Evolutionary conservation across 2,329 filamentous ascomycete species (phyloP).

Genomic region (Trichoderma cornu-damae): DNA sequence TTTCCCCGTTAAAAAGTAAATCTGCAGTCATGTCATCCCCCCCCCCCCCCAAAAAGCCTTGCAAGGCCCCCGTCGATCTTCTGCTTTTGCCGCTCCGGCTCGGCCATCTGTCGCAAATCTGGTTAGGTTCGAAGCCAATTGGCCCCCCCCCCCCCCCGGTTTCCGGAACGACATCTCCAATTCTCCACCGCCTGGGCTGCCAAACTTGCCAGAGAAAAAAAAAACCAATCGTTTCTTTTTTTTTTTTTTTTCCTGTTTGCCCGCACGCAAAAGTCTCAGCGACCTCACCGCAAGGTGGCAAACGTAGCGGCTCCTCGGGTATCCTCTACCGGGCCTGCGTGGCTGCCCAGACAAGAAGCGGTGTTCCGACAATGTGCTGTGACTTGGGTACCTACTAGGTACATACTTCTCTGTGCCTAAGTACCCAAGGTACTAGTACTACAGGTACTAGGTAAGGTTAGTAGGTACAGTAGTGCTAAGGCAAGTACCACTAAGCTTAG

Average conservation of each 20-base stretch:
- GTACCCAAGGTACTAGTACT: not conserved
- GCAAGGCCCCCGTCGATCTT: conserved; percentile 14
- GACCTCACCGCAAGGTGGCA: not conserved
- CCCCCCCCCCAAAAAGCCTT: not conserved
- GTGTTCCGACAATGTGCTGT: not conserved
- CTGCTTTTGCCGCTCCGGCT: conserved; percentile 16
- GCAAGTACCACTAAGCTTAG: too few species aligned
- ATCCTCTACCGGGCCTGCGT: not conserved
- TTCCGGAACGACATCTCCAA: conserved; percentile 2
- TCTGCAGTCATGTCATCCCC: not conserved
- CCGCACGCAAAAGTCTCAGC: not conserved
- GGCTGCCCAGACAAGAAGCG: conserved; percentile 6
- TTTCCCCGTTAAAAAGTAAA: too few species aligned
- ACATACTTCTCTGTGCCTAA: too few species aligned
- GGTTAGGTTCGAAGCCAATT: conserved; percentile 17
- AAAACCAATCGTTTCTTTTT: too few species aligned
- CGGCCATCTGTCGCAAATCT: conserved; percentile 19
- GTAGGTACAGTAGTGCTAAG: too few species aligned
- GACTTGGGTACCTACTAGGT: too few species aligned
- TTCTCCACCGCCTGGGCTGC: not conserved
- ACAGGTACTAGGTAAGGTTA: too few species aligned
- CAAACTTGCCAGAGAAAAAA: too few species aligned
- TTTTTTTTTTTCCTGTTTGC: too few species aligned
- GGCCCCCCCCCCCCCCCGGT: conserved; percentile 14
- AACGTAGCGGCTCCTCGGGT: not conserved